phyloP scores from a whole-genome alignment of 495 filamentous ascomycete genomes.

The Recurvomyces mirabilis region DNA sequence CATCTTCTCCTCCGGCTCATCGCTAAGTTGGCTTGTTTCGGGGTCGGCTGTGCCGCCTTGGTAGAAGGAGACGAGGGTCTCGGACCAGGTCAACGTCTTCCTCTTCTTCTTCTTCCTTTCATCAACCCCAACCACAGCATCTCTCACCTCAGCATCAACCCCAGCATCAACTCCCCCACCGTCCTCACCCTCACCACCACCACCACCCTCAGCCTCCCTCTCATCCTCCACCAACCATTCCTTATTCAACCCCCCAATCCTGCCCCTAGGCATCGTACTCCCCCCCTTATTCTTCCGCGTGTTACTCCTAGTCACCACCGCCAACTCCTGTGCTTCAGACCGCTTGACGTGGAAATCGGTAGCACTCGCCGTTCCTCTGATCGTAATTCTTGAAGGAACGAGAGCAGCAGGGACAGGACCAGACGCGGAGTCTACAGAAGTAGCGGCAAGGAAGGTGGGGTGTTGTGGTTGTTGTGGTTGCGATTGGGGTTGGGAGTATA shows the following conservation, averaged over 20 bases:
- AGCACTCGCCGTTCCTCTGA: slow-evolving; percentile 47
- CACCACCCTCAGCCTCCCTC: background rate
- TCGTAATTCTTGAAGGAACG: slow-evolving; percentile 41
- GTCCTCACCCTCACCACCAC: too few species aligned
- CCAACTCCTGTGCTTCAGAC: slow-evolving; percentile 60
- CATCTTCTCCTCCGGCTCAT: slow-evolving; percentile 5
- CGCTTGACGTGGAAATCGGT: slow-evolving; percentile 42
- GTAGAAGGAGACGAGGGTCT: slow-evolving; percentile 12
- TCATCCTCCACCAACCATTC: background rate
- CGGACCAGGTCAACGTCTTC: slow-evolving; percentile 9
- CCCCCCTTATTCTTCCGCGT: slow-evolving; percentile 79
- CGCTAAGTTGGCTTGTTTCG: slow-evolving; percentile 5
- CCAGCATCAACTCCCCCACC: too few species aligned
- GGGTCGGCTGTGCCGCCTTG: background rate
- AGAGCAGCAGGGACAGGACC: background rate
- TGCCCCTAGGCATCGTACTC: slow-evolving; percentile 43
- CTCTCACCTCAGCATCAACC: background rate
- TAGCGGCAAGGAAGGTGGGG: too few species aligned
- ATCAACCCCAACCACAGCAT: background rate
- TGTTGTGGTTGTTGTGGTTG: too few species aligned
- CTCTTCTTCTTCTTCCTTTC: background rate
- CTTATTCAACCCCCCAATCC: slow-evolving; percentile 35
- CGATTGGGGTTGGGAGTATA: background rate
- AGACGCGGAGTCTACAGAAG: too few species aligned
- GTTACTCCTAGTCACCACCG: slow-evolving; percentile 74